Evolutionary conservation across 129 eudicot species (phyloP), one percentile per base, ranked within the genome.

Genomic region (Logfia minima): DNA sequence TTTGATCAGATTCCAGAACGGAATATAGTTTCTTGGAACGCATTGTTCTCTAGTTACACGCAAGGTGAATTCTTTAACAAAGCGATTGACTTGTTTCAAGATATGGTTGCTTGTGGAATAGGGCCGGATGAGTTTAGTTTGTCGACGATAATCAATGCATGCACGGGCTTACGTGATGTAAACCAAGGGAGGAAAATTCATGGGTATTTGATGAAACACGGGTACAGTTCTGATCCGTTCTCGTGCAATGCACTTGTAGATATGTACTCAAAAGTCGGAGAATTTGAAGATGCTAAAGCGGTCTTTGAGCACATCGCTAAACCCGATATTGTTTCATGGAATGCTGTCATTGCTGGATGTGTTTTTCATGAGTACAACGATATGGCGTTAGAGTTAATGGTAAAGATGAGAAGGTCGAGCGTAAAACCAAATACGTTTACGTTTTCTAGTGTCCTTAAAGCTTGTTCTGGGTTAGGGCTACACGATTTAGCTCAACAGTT

Each of bases 241-340:
- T 93, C 98, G 0, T 80, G 79, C 48, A 93, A 91, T 68, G 96
- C 98, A 39, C 96, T 93, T 69, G 92, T 89, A 56, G 90, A 93
- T 80, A 91, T 93, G 98, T 93, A 93, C 78, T 86, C 96, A 37
- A 93, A 93, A 89, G 81, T 60, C 37, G 97, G 93, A 41, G 76
- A 81, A 67, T 76, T 87, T 39, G 66, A 77, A 53, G 93, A 89
- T 75, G 91, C 90, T 22, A 81, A 83, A 53, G 10, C 68, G 7
- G 97, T 80, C 23, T 93, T 93, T 68, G 84, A 86, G 34, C 75
- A 79, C 16, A 89, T 93, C 14, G 41, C 71, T 2, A 79, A 78
- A 19, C 93, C 92, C 1, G 93, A 93, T 80, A 86, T 89, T 8
- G 97, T 91, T 71, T 91, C 98, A 0, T 93, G 98, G 98, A 93